Evolutionary conservation across 2,329 filamentous ascomycete genomes (phyloP), one percentile per base, ranked within the genome.

Genomic region (Coniochaeta hoffmannii): DNA sequence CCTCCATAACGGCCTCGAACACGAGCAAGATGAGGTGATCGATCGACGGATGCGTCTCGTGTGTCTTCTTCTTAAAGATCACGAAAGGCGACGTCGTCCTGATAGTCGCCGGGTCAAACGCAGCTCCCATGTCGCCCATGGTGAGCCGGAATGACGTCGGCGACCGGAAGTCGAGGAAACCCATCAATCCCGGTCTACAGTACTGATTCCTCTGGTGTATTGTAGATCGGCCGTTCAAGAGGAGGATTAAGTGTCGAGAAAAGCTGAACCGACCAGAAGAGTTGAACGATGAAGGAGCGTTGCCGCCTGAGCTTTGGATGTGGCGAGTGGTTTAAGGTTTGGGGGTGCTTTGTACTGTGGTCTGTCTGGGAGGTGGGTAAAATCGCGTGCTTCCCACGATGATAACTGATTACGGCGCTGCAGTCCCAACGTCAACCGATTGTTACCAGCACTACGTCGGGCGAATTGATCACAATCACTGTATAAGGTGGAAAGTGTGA

Each of bases 1-100:
- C 93, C 68, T 97, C 91, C 66, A 97, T 78, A 28, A 97, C 92
- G 11, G 94, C 94, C 73, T 96, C 92, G 66, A 96, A 96, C 62
- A 97, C 92, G 57, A 96, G 85, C 26, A 95, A 77, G 36, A 85
- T 79, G 30, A 96, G 79, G 64, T 91, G 80, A 56, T 75, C 76
- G 60, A 90, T 77, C 53, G 87, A 78, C 14, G 87, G 86, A 61
- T 90, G 86, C 17, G 77, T 73, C 3, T 77, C 74, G 61, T 80
- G 75, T 11, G 71, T 65, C 22, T 31, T 34, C 53, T 69, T 68
- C 41, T 69, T 62, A 50, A 77, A 67, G 14, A 72, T 66, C 56
- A 71, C 67, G 53, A 78, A 63, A 5, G 74, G 73, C 53, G 73
- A 63, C 24, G 77, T 59, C 50, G 66, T 56, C 53, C 66, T 63